phyloP scores from a whole-genome alignment of 1,284 basidiomycete genomes.

The Schizophyllum commune region DNA sequence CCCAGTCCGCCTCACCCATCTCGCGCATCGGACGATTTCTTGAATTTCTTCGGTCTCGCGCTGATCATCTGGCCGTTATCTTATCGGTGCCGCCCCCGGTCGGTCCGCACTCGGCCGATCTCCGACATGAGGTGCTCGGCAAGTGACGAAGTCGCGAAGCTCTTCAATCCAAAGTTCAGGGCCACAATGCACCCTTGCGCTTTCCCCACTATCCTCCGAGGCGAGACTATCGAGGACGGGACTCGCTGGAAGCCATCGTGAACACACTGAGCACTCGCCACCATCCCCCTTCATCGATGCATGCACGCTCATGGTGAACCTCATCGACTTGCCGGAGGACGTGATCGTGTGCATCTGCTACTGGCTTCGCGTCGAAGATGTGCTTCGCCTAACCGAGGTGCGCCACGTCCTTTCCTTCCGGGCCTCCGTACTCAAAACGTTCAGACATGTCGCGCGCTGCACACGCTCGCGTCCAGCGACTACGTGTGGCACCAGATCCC shows the following conservation, averaged over 20 bases:
- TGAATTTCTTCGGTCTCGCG: not conserved
- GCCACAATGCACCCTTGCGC: not conserved
- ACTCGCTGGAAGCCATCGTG: not conserved
- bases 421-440: constrained; percentile 16
- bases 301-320: not conserved
- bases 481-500: constrained; percentile 43
- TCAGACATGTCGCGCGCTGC: constrained; percentile 49
- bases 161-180: not conserved
- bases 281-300: not conserved
- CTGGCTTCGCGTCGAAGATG: not conserved
- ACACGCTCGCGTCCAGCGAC: constrained; percentile 37
- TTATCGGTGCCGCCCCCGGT: not conserved
- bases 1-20: not conserved
- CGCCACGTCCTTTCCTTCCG: not conserved
- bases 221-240: not conserved
- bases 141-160: not conserved
- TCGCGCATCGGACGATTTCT: not conserved
- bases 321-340: not conserved
- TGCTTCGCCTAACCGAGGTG: not conserved
- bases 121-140: not conserved
- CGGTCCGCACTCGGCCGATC: not conserved
- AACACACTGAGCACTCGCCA: not conserved
- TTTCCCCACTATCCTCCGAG: not conserved
- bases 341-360: not conserved
- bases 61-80: not conserved